Percentiles rank a stretch among this genome's conserved stretches.
phyloP scores from a whole-genome alignment of 805 yeast genomes.

The Zygosaccharomyces gambellarensis region DNA sequence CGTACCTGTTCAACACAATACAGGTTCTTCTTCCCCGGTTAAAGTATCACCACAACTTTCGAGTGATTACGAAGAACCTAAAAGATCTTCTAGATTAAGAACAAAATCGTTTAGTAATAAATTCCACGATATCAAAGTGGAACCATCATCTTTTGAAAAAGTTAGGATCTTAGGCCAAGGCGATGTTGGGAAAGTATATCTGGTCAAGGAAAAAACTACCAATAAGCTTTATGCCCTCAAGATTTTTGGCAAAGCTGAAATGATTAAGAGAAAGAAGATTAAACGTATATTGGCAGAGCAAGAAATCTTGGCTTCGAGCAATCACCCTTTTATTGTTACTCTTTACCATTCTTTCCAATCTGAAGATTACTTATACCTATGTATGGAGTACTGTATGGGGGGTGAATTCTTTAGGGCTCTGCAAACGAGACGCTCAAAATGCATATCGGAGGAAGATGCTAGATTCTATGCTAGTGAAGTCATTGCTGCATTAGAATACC shows the following conservation, averaged over 20 bases:
- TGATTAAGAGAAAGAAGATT: conserved; percentile 91
- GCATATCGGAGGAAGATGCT: conserved; percentile 84
- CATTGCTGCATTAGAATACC: conserved; percentile 90
- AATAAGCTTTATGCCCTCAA: conserved; percentile 87
- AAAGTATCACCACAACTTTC: conserved; percentile 29
- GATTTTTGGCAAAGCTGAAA: conserved; percentile 81
- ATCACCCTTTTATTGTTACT: conserved; percentile 96
- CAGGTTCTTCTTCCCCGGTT: conserved; percentile 15
- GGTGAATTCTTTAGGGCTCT: conserved; percentile 97
- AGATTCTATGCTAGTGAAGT: conserved; percentile 95
- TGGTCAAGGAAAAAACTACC: conserved; percentile 77
- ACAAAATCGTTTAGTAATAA: conserved; percentile 59
- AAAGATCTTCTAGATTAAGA: conserved; percentile 36
- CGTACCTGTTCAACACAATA: neutral
- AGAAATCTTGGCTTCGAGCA: conserved; percentile 89
- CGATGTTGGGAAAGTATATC: conserved; percentile 93
- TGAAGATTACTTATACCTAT: conserved; percentile 81
- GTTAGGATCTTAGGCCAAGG: conserved; percentile 91
- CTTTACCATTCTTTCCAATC: conserved; percentile 95
- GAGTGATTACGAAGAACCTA: conserved; percentile 22
- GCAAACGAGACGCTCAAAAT: conserved; percentile 83
- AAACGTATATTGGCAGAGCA: conserved; percentile 95
- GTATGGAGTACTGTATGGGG: conserved; percentile 99
- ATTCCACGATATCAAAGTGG: conserved; percentile 71
- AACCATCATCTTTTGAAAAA: conserved; percentile 83